Conservation (phyloP, 2,329 filamentous ascomycete genomes). For the Westerdykella ornata region DNA sequence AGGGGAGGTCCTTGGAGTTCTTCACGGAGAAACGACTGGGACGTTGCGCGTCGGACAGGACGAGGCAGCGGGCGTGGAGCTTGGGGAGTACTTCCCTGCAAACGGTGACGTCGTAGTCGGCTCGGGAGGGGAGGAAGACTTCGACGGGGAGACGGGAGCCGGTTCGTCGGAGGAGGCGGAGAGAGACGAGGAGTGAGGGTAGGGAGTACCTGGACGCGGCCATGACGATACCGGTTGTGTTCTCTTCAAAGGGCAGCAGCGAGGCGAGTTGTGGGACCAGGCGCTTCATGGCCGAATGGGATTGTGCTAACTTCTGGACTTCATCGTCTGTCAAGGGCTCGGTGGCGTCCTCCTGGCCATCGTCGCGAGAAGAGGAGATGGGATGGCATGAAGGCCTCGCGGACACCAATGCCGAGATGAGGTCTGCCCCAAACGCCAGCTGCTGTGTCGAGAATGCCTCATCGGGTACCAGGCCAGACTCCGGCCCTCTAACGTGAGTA, state of each 20-base stretch:
- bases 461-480: too few relatives aligned
- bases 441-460: too few relatives aligned
- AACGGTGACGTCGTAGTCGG: constrained; percentile 35
- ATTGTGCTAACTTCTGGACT: constrained; percentile 3
- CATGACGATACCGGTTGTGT: constrained; percentile 46
- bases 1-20: constrained; percentile 8
- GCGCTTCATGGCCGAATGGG: constrained; percentile 19
- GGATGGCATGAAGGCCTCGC: too few relatives aligned
- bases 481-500: too few relatives aligned
- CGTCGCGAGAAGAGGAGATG: too few relatives aligned
- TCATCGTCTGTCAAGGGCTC: too few relatives aligned
- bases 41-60: constrained; percentile 17
- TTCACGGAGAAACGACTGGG: constrained; percentile 11
- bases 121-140: constrained; percentile 35
- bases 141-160: constrained; percentile 48
- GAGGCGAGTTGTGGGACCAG: constrained; percentile 16
- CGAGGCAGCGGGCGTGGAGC: constrained; percentile 37
- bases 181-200: constrained; percentile 45
- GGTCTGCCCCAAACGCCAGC: too few relatives aligned
- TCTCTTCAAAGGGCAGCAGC: constrained; percentile 35
- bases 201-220: constrained; percentile 46
- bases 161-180: constrained; percentile 48
- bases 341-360: too few relatives aligned
- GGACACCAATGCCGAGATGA: too few relatives aligned
- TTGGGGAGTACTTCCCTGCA: constrained; percentile 36